These are phyloP conservation scores for Exophiala phaeomuriformis DNA, from an alignment of 2,329 filamentous ascomycete species.

Conservation along the genomic window DNA sequence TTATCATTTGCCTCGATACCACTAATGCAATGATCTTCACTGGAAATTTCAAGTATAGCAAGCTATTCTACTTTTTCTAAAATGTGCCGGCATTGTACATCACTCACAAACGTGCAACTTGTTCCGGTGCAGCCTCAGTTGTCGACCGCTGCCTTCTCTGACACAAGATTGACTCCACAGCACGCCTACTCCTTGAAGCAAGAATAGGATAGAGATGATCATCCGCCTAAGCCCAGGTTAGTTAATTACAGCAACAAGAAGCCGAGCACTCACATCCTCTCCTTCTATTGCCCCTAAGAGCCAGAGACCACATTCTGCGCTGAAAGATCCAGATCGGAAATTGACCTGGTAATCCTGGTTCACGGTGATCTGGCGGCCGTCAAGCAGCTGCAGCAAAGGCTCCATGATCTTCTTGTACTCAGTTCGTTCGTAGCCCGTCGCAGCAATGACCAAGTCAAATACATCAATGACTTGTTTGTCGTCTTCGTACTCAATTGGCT, in stretches of 20 bases:
- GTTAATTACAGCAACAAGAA: background rate
- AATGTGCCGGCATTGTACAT: background rate
- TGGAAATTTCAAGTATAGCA: too few species aligned
- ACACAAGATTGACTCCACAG: constrained; percentile 7
- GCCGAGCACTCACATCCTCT: constrained; percentile 9
- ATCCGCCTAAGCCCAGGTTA: constrained; percentile 2
- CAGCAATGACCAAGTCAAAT: constrained; percentile 21
- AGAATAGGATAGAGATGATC: constrained; percentile 10
- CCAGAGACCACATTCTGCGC: constrained; percentile 14
- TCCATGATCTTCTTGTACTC: constrained; percentile 11
- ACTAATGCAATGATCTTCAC: too few species aligned
- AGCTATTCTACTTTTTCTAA: too few species aligned
- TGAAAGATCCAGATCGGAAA: constrained; percentile 6
- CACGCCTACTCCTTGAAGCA: constrained; percentile 11
- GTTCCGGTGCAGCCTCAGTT: background rate
- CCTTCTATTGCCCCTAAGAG: constrained; percentile 14
- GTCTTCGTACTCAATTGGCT: background rate
- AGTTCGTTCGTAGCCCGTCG: constrained; percentile 17
- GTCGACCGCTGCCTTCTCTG: background rate
- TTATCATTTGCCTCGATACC: too few species aligned
- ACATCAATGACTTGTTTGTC: background rate
- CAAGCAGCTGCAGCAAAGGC: constrained; percentile 8
- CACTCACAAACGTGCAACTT: constrained; percentile 6
- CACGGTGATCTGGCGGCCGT: constrained; percentile 9
- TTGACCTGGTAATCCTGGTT: constrained; percentile 19